A percentile compares a stretch with the other conserved stretches of the same genome.
phyloP scores from a whole-genome alignment of 352 stramenopile genomes.

The Aphanomyces astaci region DNA sequence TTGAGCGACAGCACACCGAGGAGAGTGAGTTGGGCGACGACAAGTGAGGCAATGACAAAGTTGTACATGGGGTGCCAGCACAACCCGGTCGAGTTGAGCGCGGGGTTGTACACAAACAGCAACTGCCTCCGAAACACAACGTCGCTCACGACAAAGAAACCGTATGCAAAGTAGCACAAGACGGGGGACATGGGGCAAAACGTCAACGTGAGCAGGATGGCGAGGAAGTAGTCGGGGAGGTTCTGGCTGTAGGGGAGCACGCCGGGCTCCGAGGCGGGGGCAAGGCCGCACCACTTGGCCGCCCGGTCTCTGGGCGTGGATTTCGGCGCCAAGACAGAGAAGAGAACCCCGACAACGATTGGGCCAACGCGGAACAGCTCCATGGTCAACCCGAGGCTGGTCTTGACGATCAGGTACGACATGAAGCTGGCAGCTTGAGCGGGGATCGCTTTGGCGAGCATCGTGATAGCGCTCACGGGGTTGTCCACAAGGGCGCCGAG shows the following conservation, averaged over 20 bases:
- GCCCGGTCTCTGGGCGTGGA: slow-evolving; percentile 50
- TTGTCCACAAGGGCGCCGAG: slow-evolving; percentile 64
- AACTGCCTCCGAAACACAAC: slow-evolving; percentile 62
- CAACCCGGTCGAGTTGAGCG: slow-evolving; percentile 46
- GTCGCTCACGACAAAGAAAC: slow-evolving; percentile 64
- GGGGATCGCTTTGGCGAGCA: slow-evolving; percentile 67
- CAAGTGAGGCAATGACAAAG: slow-evolving; percentile 63
- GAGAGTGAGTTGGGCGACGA: slow-evolving; percentile 66
- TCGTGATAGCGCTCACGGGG: slow-evolving; percentile 52
- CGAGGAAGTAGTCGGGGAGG: slow-evolving; percentile 56
- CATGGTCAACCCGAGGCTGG: slow-evolving; percentile 44
- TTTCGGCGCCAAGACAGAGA: slow-evolving; percentile 49
- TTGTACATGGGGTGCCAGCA: slow-evolving; percentile 71
- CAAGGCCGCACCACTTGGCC: slow-evolving; percentile 47
- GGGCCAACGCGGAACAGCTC: slow-evolving; percentile 59
- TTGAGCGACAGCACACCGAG: slow-evolving; percentile 77
- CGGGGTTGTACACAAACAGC: slow-evolving; percentile 59
- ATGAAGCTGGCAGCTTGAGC: slow-evolving; percentile 82
- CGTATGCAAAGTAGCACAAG: slow-evolving; percentile 63
- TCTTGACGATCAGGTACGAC: slow-evolving; percentile 69
- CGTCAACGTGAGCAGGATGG: slow-evolving; percentile 66
- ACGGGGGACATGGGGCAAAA: slow-evolving; percentile 71
- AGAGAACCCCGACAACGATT: slow-evolving; percentile 40
- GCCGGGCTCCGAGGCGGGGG: slow-evolving; percentile 39
- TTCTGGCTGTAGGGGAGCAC: slow-evolving; percentile 49